Base-by-base conservation (phyloP, 164 flowering plant species). In the Nymphaea colorata region DNA sequence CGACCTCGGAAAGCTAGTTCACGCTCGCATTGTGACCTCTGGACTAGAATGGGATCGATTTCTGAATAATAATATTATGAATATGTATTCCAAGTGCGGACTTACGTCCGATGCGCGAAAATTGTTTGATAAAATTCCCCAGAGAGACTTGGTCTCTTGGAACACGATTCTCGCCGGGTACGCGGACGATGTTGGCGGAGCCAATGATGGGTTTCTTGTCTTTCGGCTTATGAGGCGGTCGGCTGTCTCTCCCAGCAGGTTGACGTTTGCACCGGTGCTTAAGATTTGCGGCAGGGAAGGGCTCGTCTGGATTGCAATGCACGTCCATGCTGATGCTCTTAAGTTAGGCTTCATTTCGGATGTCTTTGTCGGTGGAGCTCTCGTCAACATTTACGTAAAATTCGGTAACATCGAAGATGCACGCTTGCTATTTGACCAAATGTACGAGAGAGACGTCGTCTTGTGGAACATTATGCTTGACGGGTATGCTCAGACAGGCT, bases 391-490 rank as follows among this genome's bases (percentile, higher is more conserved):
- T 2, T 82, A 83, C 55, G 68, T 72, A 0, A 83, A 80, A 64
- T 78, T 66, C 41, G 79, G 84, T 41, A 59, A 41, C 18, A 63
- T 77, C 7, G 62, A 41, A 43, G 73, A 75, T 18, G 85, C 86
- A 2, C 69, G 77, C 14, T n/a, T 64, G 11, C 66, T 82, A 75
- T 85, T 85, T 66, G 84, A 85, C 53, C 71, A 62, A 47, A 78
- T 82, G 73, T 67, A 64, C 47, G 80, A 74, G 4, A 80, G 75
- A 67, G 86, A 85, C 73, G 70, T 66, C 15, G 86, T 85, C 59
- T 64, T 80, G 75, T 85, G 86, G 85, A 85, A 83, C 68, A 75
- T 82, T 16, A 80, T 85, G 84, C 63, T 85, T 63, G 80, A 71
- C 71, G 82, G 75, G 0, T 85, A 82, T 61, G 17, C 67, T 55